Base-by-base conservation (phyloP, 208 protist species). In the Blechomonas ayalai region DNA sequence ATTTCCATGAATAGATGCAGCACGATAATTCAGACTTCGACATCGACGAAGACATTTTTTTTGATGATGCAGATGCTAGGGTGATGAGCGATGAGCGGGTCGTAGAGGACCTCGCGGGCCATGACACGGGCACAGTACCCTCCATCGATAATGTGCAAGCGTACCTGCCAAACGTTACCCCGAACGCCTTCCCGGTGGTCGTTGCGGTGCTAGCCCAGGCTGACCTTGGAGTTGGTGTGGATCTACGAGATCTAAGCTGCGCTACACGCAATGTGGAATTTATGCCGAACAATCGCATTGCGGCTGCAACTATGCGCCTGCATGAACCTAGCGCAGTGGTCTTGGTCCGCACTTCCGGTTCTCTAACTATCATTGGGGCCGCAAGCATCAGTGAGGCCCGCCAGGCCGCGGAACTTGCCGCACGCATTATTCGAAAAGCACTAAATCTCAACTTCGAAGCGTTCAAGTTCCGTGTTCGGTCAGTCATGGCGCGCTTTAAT, bases 181-280 rank as follows among this genome's bases (percentile, higher is more conserved):
- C 67, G 0, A 53, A 72, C 24, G 70, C 76, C 19, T 73, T 75
- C 45, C 85, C 81, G 0, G 75, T 93, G n/a, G 63, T 88, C 19
- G 78, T 93, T 9, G 65, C 59, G 0, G 68, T 87, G 23, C 72
- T 90, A 16, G 77, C 78, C 2, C 85, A 93, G 64, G 85, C 72
- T 8, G 60, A 66, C 39, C 53, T 93, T 19, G 48, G 60, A 3
- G 75, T 72, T 0, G 81, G 78, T n/a, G 58, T 90, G 16, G 79
- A 93, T 42, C 73, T 93, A 31, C 60, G 73, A 24, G 53, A 70
- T 42, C 73, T 93, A 10, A 90, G 81, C 61, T 90, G 81, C 50
- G 81, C 78, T 13, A 81, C 78, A 15, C 69, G 81, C 31, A 93
- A 89, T 57, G 81, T 93, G 35, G 81, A 93, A 61, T 93, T 80